Base-by-base conservation (phyloP, 805 yeast genomes). In the Ascoidea rubescens region DNA sequence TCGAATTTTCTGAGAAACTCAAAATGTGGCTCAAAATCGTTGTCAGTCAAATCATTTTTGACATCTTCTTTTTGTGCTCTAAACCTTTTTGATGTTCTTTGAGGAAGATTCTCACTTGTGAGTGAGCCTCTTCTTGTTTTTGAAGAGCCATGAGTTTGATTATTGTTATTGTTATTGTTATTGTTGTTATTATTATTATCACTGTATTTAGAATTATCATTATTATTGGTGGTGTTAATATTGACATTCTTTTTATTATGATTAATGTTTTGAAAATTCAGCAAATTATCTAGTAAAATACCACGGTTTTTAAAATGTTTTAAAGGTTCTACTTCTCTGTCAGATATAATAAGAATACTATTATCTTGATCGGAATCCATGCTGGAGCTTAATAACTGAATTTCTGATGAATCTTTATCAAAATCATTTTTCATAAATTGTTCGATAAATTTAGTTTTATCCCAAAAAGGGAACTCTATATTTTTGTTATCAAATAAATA, bases 71-170 rank as follows among this genome's bases (percentile, higher is more conserved):
- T 37, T 10, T 37, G 8, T 37, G 14, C 69, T 48, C 67, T 64
- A 50, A 68, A 65, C 30, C 76, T 56, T 56, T 72, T 74, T 53
- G 75, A 72, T 6, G 66, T 58, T 54, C 75, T 58, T 49, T 66
- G 71, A 10, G 62, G 62, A 4, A 10, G 43, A 14, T 10, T 10
- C 8, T 37, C 43, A 37, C 43, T 37, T 10, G 43, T 10, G 3
- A 21, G 28, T 21, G 28, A 21, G 28, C 28, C 28, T 37, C 43
- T 8, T 37, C 14, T 37, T 10, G 8, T 8, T 37, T 37, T 37
- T 10, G 4, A 4, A 2, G 14, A 10, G 14, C 43, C 43, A 2
- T 37, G 43, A 37, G 14, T 2, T 37, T 37, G 14, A 37, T 8
- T 37, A 44, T 62, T 37, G 51, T 52, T 48, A 28, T 46, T 51